Evolutionary conservation across 75 land plant species (phyloP), one percentile per base, ranked within the genome.

Genomic region (Pinus albicaulis): DNA sequence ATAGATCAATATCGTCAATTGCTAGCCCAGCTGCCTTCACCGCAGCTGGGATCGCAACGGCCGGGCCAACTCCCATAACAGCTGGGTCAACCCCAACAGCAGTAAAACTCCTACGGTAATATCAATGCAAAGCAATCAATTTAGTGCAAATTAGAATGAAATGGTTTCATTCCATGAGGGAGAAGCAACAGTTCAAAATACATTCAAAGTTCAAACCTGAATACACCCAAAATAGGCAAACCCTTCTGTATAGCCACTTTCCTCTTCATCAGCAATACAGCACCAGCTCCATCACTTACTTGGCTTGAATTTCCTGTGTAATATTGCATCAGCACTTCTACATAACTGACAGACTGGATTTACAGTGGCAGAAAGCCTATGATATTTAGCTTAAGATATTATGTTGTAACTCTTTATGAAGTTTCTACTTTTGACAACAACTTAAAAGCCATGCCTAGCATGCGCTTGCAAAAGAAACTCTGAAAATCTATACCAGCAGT

Each of bases 261-360:
- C 76, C 98, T 88, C 77, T 82, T 96, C 98, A 94, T 96, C 31
- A 96, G 84, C 16, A 96, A 92, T 4, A 96, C 99, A 68, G 93
- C 99, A 13, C 90, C 99, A 74, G 99, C 99, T 76, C 99, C 98
- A 85, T 96, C 99, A 85, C 92, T 94, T 23, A 96, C 98, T 74
- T 96, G 98, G 73, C 98, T 94, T 28, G 99, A 87, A 74, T 94
- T 96, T 19, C 99, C 99, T 95, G 82, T 22, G 26, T 59, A 41
- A 8, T 24, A 11, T 68, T 68, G 53, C 71, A 38, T 41, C 53
- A 68, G n/a, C 23, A 68, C 20, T 68, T 38, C 20, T 10, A 34
- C 19, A 8, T 3, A 8, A 38, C n/a, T 7, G 13, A 68, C 73
- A 36, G 44, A 14, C 16, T 16, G 41, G 22, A 68, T 23, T 16